Evolutionary conservation across 495 filamentous ascomycete genomes (phyloP), one percentile per base, ranked within the genome.

Genomic region (Xylaria cubensis): DNA sequence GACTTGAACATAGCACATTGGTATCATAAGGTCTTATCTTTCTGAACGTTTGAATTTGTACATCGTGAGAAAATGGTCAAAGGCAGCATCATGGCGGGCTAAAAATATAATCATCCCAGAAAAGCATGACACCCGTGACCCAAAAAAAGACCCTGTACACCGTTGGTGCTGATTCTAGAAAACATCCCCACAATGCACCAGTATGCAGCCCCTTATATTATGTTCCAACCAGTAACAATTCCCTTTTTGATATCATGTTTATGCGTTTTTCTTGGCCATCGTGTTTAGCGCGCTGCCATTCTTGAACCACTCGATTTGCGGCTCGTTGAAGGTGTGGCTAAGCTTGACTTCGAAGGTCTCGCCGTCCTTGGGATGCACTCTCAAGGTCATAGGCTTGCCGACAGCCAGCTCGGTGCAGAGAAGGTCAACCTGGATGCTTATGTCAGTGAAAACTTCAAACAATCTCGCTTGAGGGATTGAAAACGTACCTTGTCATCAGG

Each of bases 301-400:
- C 85, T 93, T 93, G 90, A 99, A 99, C 96, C 96, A 99, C 86
- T 97, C 90, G 69, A 98, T 93, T 87, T 99, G 96, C 70, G 90
- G 88, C 81, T 92, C 93, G 86, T 99, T 99, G 91, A 97, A 99
- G 75, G 97, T 98, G 84, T 99, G 96, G 79, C 85, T 84, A 64
- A 99, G 90, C 86, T 92, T 88, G 74, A 95, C 80, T 67, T 98
- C 93, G 85, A 91, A 98, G 6, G 89, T 32, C 78, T 88, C 75
- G 77, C 93, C 94, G 73, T 94, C 87, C 86, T 93, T 92, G 77
- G 94, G 95, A 86, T 98, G 93, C 65, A 99, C 93, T 74, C 86
- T 87, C 82, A 98, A 88, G 64, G 94, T 98, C 79, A 99, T 86
- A 76, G 97, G 97, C 89, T 97, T 92, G 82, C 95, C 97, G 75